phyloP scores from a whole-genome alignment of 2,329 filamentous ascomycete species.

The Westerdykella aurantiaca region DNA sequence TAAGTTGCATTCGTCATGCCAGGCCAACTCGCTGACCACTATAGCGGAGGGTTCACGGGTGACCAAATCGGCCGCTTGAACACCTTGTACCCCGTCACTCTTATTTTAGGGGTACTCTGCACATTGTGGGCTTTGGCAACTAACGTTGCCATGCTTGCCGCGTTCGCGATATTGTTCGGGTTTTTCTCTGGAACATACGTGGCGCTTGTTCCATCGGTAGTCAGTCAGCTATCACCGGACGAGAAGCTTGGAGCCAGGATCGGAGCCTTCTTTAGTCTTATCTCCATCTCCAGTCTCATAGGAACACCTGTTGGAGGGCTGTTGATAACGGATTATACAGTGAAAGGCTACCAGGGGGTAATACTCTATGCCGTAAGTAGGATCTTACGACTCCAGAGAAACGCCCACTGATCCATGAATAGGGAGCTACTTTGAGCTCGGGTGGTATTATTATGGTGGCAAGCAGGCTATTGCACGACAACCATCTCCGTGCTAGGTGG shows the following conservation, averaged over 20 bases:
- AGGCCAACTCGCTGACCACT: constrained; percentile 35
- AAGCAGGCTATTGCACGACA: constrained; percentile 15
- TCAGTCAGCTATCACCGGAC: constrained; percentile 67
- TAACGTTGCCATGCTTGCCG: constrained; percentile 53
- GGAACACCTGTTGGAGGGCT: constrained; percentile 61
- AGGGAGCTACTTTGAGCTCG: constrained; percentile 13
- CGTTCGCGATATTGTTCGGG: constrained; percentile 63
- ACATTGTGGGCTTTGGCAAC: constrained; percentile 50
- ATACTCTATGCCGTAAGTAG: constrained; percentile 21
- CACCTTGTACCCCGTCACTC: constrained; percentile 47
- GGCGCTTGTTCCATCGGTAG: constrained; percentile 55
- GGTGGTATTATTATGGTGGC: constrained; percentile 17
- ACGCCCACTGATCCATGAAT: not conserved
- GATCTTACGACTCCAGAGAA: not conserved
- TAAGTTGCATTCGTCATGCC: constrained; percentile 44
- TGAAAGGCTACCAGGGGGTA: constrained; percentile 19
- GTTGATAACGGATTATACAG: constrained; percentile 17
- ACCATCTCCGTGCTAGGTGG: constrained; percentile 11
- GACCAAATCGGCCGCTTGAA: constrained; percentile 53
- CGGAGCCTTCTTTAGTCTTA: constrained; percentile 58
- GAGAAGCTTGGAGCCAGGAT: constrained; percentile 63
- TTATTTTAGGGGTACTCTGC: constrained; percentile 40
- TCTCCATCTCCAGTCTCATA: constrained; percentile 59
- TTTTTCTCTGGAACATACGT: constrained; percentile 64
- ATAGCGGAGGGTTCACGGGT: constrained; percentile 46